Evolutionary conservation across 2,329 filamentous ascomycete species (phyloP).

Genomic region (Colletotrichum theobromicola): DNA sequence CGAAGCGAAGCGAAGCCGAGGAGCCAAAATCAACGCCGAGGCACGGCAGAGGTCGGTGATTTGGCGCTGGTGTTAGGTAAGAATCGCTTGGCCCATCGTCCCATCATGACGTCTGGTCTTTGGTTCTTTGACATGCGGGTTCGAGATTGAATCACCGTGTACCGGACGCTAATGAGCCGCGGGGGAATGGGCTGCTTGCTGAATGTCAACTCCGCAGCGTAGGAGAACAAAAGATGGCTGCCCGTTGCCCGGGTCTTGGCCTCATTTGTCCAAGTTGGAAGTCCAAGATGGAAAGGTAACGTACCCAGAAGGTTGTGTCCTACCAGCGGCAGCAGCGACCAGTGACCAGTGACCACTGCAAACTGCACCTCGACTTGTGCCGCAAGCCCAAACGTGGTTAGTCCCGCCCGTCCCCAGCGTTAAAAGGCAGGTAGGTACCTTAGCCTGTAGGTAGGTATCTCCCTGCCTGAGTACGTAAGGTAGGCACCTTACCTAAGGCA

Average conservation of each 20-base stretch:
- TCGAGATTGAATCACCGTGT: not conserved
- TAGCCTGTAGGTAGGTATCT: not conserved
- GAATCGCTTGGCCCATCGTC: not conserved
- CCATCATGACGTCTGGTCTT: constrained; percentile 13
- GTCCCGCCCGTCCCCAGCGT: not conserved
- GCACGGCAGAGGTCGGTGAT: not conserved
- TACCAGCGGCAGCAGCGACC: not conserved
- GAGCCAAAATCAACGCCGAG: not conserved
- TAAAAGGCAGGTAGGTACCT: not conserved
- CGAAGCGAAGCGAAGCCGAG: not conserved
- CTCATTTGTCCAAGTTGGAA: not conserved
- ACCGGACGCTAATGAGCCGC: not conserved
- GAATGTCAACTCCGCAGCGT: not conserved
- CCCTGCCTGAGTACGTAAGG: not conserved
- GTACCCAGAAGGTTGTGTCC: not conserved
- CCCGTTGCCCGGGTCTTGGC: not conserved
- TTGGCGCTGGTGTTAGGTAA: constrained; percentile 1
- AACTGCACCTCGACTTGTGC: not conserved
- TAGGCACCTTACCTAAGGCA: not conserved
- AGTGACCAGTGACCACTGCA: not conserved
- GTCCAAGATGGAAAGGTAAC: not conserved
- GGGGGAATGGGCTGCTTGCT: not conserved
- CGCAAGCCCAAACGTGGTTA: not conserved
- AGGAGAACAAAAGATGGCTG: not conserved
- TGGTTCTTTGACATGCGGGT: not conserved